Evolutionary conservation across 306 rosid genomes (phyloP), one percentile per base, ranked within the genome.

Genomic region (Aeschynomene evenia): DNA sequence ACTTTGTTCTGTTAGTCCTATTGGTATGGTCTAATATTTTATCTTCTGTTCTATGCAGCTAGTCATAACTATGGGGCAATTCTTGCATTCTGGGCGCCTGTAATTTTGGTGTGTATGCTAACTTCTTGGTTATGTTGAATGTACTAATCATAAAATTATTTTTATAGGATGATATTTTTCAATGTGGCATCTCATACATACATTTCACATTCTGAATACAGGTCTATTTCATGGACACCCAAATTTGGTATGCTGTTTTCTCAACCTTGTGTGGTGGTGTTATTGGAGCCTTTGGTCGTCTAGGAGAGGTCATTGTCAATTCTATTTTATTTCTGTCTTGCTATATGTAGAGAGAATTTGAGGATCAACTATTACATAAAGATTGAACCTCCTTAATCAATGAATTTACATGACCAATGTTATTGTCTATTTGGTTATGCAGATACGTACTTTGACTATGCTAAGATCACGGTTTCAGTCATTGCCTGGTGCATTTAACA

Each of bases 151-250:
- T 18, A 16, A n/a, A n/a, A n/a, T 62, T 73, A 42, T 59, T 79
- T 74, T 61, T 64, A 40, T 20, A 37, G 65, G 69, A 31, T 61
- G 61, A 53, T n/a, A 15, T 5, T 45, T 65, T 39, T 61, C 70
- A 34, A 61, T 57, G 51, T 46, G 34, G 65, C 73, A 62, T 74
- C 72, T 78, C 69, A 62, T n/a, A n/a, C n/a, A n/a, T n/a, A n/a
- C n/a, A n/a, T 10, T 29, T 78, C 49, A 50, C 55, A 46, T 72
- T 58, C 77, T 71, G 43, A 75, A 40, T 85, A 75, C 84, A 94
- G 99, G 88, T 94, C 66, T 94, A 94, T 78, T 94, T 90, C 81
- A 82, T 94, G 99, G 99, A 94, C 81, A 88, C 96, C 66, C 99
- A 94, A 85, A 91, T 94, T 66, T 94, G 97, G 99, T 94, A 94